Evolutionary conservation across 148 eudicot genomes (phyloP).

Genomic region (Diospyros kaki): DNA sequence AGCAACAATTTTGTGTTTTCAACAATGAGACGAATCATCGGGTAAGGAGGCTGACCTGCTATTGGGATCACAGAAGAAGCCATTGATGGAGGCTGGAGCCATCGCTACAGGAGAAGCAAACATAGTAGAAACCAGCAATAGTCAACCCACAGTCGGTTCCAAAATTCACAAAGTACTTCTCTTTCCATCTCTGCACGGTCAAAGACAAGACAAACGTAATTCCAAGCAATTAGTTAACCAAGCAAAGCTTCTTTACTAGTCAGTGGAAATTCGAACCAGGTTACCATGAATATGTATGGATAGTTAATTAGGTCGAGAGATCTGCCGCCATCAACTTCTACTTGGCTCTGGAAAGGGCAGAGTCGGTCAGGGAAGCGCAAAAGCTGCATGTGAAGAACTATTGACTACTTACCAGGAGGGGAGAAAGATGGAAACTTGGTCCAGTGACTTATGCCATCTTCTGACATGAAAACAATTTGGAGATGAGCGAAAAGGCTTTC

Average conservation of each 20-base stretch:
- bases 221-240: background rate
- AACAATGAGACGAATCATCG: background rate
- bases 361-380: conserved; percentile 5
- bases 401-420: conserved; percentile 51
- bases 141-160: conserved; percentile 97
- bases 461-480: conserved; percentile 38
- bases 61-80: conserved; percentile 93
- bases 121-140: conserved; percentile 95
- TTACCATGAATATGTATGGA: conserved; percentile 81
- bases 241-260: background rate
- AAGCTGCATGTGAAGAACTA: background rate
- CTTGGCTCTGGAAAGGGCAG: conserved; percentile 54
- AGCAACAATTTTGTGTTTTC: no score
- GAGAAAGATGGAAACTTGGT: conserved; percentile 79
- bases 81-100: conserved; percentile 86
- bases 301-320: conserved; percentile 82
- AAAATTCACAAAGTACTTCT: conserved; percentile 90
- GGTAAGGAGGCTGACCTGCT: conserved; percentile 60
- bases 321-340: conserved; percentile 83
- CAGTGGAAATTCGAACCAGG: conserved; percentile 2
- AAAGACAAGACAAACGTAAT: background rate
- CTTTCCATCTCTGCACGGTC: conserved; percentile 89
- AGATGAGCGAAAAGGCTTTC: background rate
- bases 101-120: conserved; percentile 92
- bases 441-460: conserved; percentile 92